Base-by-base conservation (phyloP, 345 rosid genomes). In the Eucalyptus leucophloia region DNA sequence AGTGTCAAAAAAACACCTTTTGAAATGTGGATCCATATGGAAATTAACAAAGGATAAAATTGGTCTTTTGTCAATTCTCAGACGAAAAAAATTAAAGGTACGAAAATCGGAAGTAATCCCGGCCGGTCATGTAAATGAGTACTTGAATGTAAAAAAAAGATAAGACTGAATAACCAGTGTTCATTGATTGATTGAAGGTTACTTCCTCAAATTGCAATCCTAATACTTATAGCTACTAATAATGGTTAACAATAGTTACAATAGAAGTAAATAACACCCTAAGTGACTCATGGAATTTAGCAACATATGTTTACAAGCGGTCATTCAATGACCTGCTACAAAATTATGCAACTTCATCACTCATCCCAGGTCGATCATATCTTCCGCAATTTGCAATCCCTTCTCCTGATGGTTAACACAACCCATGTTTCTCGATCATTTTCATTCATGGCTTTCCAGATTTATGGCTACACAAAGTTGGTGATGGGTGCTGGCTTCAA, bases 91-190 rank as follows among this genome's bases (percentile, higher is more conserved):
- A 37, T 18, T 19, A 37, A 72, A 34, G 13, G 44, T 18, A 17
- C 0, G 1, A 67, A 72, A 42, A 72, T 4, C 0, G 7, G 11
- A 67, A 0, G 80, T 18, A 67, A 32, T 32, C 0, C 4, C 2
- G 12, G 40, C 40, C 21, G 1, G 1, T 1, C 23, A 32, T 32
- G 40, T 67, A n/a, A 32, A 67, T 15, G 11, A 17, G 5, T 32
- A 16, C 34, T n/a, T 34, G 21, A 65, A 65, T 65, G 77, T 2
- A 6, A 28, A 2, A 13, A 30, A 1, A 13, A 65, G 37, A n/a
- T 30, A 32, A 65, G 32, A n/a, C 5, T 14, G 3, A 65, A n/a
- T 16, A 7, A 65, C 5, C 5, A 32, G 37, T n/a, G 2, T 15
- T 15, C 37, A 30, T 30, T 30, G 77, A 65, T n/a, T 65, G 37